Evolutionary conservation across 2,329 filamentous ascomycete genomes (phyloP), one percentile per base, ranked within the genome.

Genomic region (Colletotrichum plurivorum): DNA sequence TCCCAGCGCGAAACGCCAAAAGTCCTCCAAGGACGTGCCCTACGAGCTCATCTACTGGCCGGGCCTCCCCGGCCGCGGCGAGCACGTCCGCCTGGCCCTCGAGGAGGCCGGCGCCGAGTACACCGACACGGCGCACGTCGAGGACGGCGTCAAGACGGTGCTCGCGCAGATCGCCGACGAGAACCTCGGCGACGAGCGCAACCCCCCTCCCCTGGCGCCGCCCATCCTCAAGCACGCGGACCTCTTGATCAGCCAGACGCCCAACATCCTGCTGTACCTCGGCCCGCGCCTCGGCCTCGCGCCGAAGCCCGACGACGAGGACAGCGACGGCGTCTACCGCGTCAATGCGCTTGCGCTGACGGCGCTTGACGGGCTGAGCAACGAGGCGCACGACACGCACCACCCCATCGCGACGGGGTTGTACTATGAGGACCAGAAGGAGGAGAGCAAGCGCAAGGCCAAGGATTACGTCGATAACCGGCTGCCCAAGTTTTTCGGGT

Each of bases 381-480:
- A 91, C 72, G 93, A 95, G 80, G 78, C 89, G 1, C 93, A 95
- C 76, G 92, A 95, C 73, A 90, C 88, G 27, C 93, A 95, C 77
- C 93, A 95, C 75, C 93, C 93, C 1, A 82, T 94, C 59, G 84
- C 88, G 2, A 75, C 81, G 0, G 76, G 78, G 1, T 76, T 87
- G 5, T 92, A 90, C 77, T 95, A 94, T 74, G 92, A 94, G 75
- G 91, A 94, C 27, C 93, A 95, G 79, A 93, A 91, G 77, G 81
- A 84, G 0, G 93, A 93, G 76, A 84, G 89, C 16, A 80, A 89
- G 75, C 84, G 83, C 67, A 87, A 84, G 70, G 84, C 88, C 9
- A 81, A 81, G 49, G 84, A 90, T 63, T 94, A 90, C 67, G 81
- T 90, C 9, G 80, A 85, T 62, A 85, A 83, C 51, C 84, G 93